Evolutionary conservation across 2,329 filamentous ascomycete genomes (phyloP), one percentile per base, ranked within the genome.

Genomic region (Cadophora luteo-olivacea): DNA sequence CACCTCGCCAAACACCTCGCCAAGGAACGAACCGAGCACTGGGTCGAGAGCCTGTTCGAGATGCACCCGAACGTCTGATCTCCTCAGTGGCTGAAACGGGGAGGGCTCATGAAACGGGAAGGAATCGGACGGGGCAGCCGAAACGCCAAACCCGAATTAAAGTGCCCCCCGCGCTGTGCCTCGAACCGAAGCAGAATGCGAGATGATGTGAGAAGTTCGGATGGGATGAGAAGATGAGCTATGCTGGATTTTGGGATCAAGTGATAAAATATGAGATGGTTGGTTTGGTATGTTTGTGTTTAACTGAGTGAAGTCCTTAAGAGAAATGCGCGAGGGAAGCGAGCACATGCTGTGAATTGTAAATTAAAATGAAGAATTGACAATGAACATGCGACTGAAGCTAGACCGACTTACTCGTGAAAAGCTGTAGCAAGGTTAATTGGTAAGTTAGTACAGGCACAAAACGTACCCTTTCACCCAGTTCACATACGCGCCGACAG

Each of bases 31-130:
- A 60, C 36, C 19, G 55, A 41, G 55, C 12, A 41, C 38, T 60
- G 52, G 55, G 55, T 60, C 55, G 55, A 60, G 55, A 38, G 33
- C 19, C 55, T 60, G 11, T 60, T 60, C 55, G 55, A 60, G 55
- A n/a, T 60, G 55, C 32, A 38, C 14, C 55, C 55, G 55, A 60
- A 60, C 55, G 55, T 60, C 55, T 60, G 55, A 60, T 60, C 36
- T 60, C 9, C 55, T 55, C 32, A 22, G 55, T 60, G 51, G 55
- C 55, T 60, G 55, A 60, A 41, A 41, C 55, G 11, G 55, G 33
- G n/a, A 41, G 14, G 33, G 55, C 29, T 29, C 29, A 29, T 29
- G 29, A 29, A 29, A 38, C 8, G 36, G 36, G 7, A 4, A 1
- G 22, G 55, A 58, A 58, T n/a, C 52, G 32, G 32, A 29, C 52